Conservation (phyloP, 306 rosid species). For the Spatholobus suberectus region DNA sequence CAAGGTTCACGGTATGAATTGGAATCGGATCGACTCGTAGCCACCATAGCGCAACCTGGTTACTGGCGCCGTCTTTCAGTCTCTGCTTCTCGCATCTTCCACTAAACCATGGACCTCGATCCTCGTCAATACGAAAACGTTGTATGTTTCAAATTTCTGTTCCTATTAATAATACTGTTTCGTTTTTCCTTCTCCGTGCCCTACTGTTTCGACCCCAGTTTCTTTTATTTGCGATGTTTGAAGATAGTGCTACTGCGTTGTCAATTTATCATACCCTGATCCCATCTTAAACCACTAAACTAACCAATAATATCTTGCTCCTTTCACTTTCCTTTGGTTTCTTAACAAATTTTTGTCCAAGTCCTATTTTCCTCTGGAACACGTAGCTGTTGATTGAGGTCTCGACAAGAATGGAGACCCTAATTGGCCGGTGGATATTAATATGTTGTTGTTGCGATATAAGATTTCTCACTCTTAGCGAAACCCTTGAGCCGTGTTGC, state of each 20-base stretch:
- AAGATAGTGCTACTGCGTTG: not conserved
- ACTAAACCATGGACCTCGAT: slow-evolving; percentile 75
- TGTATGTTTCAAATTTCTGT: slow-evolving; percentile 50
- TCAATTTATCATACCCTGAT: not conserved
- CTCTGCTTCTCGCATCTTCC: not conserved
- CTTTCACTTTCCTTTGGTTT: not conserved
- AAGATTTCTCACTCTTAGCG: not conserved
- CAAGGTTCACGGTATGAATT: not conserved
- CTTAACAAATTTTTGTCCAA: not conserved
- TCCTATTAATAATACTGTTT: not conserved
- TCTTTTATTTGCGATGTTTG: not conserved
- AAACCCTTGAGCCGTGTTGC: slow-evolving; percentile 1
- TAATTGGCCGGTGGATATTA: not conserved
- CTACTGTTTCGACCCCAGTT: not conserved
- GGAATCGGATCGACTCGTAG: slow-evolving; percentile 18
- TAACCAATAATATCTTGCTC: not conserved
- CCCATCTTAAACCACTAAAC: not conserved
- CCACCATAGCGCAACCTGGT: slow-evolving; percentile 4
- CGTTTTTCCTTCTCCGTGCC: not conserved
- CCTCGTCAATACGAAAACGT: slow-evolving; percentile 76
- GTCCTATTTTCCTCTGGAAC: not conserved
- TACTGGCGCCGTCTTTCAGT: not conserved
- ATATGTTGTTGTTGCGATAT: not conserved
- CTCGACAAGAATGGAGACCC: not conserved
- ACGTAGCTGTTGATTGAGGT: not conserved